phyloP scores from a whole-genome alignment of 495 filamentous ascomycete species.

The Extremus antarcticus region DNA sequence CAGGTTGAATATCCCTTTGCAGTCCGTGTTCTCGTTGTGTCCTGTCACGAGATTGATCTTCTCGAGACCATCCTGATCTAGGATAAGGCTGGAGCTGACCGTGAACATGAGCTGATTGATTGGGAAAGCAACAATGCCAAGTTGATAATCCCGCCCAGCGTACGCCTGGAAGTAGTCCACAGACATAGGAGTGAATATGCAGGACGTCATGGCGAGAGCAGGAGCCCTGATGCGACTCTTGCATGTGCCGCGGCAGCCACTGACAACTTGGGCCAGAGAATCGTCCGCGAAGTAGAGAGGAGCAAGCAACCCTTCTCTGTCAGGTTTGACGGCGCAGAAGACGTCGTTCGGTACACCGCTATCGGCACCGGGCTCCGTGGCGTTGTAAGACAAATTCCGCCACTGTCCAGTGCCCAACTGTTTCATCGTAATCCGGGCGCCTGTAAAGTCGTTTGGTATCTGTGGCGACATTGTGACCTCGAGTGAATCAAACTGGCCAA shows the following conservation, averaged over 20 bases:
- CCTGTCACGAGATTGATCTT: background rate
- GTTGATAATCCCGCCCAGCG: background rate
- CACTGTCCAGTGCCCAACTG: background rate
- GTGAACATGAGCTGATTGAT: background rate
- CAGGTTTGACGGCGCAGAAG: background rate
- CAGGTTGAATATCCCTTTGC: background rate
- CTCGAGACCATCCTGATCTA: background rate
- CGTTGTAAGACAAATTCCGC: background rate
- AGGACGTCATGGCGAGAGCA: background rate
- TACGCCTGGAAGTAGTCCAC: background rate
- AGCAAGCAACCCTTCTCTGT: too few species aligned
- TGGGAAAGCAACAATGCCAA: background rate
- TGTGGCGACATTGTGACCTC: background rate
- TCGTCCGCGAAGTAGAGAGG: background rate
- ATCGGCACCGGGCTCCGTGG: background rate
- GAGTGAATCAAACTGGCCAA: background rate
- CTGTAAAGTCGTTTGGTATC: background rate
- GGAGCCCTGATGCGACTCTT: background rate
- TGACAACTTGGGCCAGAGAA: background rate
- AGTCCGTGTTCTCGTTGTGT: background rate
- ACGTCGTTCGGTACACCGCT: background rate
- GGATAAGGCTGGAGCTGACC: background rate
- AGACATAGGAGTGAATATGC: background rate
- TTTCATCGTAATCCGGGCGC: background rate
- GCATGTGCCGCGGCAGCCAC: background rate